Evolutionary conservation across 2,329 filamentous ascomycete genomes (phyloP), one percentile per base, ranked within the genome.

Genomic region (Colletotrichum noveboracense): DNA sequence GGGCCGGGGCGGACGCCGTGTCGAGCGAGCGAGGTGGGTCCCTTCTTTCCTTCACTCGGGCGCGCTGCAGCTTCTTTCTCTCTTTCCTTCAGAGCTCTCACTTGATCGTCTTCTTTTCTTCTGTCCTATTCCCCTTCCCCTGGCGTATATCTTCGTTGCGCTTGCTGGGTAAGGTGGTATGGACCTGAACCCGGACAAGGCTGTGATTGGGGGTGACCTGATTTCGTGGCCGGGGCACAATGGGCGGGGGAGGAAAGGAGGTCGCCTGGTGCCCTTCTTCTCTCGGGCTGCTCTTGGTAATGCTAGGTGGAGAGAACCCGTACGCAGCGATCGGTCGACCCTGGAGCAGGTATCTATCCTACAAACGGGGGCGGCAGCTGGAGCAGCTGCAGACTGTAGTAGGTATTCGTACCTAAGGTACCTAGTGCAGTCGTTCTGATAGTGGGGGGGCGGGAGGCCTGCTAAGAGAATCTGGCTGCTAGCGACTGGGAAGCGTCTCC

Each of bases 181-280:
- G 55, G 36, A 61, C 62, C 61, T 75, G 72, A 71, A 67, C 69
- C 68, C 71, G 69, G 62, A 18, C 55, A 55, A n/a, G 70, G 69
- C 69, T 66, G 38, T 69, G 61, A 66, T 62, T 67, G 16, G 36
- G 30, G 68, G 38, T 55, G 58, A 48, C 62, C 69, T 71, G 55
- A 32, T 28, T 16, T 16, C 60, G 52, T 66, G 21, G 28, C 61
- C 61, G 60, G 72, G 60, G 36, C 26, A 62, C n/a, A 61, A 60
- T 48, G 26, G 36, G n/a, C 43, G 43, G n/a, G 43, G 43, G 43
- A 52, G 52, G 48, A 48, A 34, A 26, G n/a, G 30, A 24, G 55
- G 43, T 30, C 38, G 64, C 58, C 64, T 32, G 73, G 67, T 70
- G 26, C 56, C 36, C 56, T 62, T n/a, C 67, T 52, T 18, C n/a